These are phyloP conservation scores for Lunasporangiospora selenospora DNA, from an alignment of 192 early-diverging fungal genomes.

Conservation along the genomic window DNA sequence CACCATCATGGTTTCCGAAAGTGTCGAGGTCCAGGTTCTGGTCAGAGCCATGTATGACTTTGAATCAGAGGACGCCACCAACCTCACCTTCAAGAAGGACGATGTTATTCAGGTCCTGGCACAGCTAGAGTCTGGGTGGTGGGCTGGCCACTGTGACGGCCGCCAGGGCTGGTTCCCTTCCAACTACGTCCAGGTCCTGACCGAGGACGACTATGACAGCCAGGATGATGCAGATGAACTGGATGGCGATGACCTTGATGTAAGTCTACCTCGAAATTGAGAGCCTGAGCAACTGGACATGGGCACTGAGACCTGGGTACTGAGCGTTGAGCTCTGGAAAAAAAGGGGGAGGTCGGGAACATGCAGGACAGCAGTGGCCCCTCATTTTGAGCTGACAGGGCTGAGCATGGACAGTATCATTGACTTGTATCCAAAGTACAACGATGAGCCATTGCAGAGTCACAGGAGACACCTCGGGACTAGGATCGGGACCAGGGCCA, in stretches of 20 bases:
- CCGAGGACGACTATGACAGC: conserved; percentile 55
- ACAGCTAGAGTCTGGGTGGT: conserved; percentile 86
- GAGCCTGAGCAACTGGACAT: conserved; percentile 6
- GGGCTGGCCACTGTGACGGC: conserved; percentile 77
- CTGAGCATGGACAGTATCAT: too few species aligned
- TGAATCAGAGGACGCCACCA: conserved; percentile 70
- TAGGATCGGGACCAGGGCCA: too few species aligned
- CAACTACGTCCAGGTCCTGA: conserved; percentile 69
- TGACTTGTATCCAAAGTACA: too few species aligned
- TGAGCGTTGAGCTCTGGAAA: too few species aligned
- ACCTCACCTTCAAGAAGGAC: conserved; percentile 75
- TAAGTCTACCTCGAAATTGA: conserved; percentile 17
- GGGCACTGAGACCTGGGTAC: background rate
- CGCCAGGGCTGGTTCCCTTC: conserved; percentile 82
- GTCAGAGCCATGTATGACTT: conserved; percentile 84
- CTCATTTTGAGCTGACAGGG: too few species aligned
- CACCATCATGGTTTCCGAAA: conserved; percentile 34
- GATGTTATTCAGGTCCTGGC: conserved; percentile 84
- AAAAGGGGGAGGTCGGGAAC: too few species aligned
- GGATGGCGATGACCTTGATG: conserved; percentile 39
- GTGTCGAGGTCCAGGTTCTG: conserved; percentile 35
- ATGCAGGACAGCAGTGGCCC: too few species aligned
- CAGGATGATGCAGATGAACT: conserved; percentile 34
- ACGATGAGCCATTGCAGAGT: too few species aligned
- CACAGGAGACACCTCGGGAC: too few species aligned